phyloP scores from a whole-genome alignment of 2,329 filamentous ascomycete species.

The Aspergillus calidoustus region DNA sequence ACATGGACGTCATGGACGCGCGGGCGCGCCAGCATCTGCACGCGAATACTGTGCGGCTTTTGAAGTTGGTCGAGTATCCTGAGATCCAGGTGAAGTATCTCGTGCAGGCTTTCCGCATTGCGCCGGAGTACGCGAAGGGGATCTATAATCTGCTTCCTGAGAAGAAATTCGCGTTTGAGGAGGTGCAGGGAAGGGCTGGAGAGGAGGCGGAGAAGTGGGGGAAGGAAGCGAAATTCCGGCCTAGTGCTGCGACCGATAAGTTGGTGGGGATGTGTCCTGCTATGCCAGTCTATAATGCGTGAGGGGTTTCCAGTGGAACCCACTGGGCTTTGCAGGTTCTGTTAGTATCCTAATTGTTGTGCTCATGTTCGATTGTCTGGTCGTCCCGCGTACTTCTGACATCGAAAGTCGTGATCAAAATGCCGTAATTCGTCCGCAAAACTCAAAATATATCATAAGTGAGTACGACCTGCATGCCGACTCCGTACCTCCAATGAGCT shows the following conservation, averaged over 20 bases:
- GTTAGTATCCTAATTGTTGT: neutral
- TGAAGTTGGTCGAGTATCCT: slow-evolving; percentile 50
- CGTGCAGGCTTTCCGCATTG: slow-evolving; percentile 57
- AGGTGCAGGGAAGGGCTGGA: slow-evolving; percentile 48
- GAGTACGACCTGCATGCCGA: too few species aligned
- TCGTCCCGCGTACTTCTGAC: too few species aligned
- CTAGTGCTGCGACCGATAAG: slow-evolving; percentile 7
- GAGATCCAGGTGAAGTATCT: slow-evolving; percentile 58
- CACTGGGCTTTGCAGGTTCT: neutral
- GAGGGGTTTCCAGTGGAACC: neutral
- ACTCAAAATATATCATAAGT: too few species aligned
- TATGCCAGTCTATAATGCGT: slow-evolving; percentile 8
- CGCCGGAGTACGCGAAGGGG: slow-evolving; percentile 51
- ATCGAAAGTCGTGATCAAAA: too few species aligned
- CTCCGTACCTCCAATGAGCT: too few species aligned
- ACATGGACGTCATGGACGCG: slow-evolving; percentile 54
- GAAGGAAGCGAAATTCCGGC: slow-evolving; percentile 40
- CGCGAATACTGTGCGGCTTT: slow-evolving; percentile 54
- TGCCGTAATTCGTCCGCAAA: too few species aligned
- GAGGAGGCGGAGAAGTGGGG: slow-evolving; percentile 47
- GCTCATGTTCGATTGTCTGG: neutral
- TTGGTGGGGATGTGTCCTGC: slow-evolving; percentile 13
- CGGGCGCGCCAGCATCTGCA: slow-evolving; percentile 52
- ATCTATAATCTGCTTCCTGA: slow-evolving; percentile 53
- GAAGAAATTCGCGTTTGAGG: slow-evolving; percentile 50